A percentile compares a stretch with the other conserved stretches of the same genome.
These are phyloP conservation scores for Trichoderma sp. DNA, from an alignment of 2,329 filamentous ascomycete genomes.

Conservation along the genomic window DNA sequence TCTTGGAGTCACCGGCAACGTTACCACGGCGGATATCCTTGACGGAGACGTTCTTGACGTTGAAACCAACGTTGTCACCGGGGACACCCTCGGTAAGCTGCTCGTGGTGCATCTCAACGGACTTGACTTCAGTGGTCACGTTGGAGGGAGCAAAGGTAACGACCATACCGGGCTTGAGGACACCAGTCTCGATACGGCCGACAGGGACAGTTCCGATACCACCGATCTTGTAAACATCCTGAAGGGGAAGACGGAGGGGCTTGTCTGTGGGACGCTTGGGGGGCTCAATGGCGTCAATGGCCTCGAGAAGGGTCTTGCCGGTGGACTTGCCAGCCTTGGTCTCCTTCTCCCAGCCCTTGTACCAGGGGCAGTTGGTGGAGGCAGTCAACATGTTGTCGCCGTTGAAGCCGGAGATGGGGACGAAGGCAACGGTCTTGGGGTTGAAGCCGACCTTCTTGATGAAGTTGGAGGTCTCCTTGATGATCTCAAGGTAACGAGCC, in stretches of 20 bases:
- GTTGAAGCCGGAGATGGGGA: slow-evolving; percentile 99
- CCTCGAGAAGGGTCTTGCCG: slow-evolving; percentile 98
- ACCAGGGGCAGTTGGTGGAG: slow-evolving; percentile 97
- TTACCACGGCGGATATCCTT: slow-evolving; percentile 99
- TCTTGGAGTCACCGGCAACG: slow-evolving; percentile 99
- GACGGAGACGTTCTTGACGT: slow-evolving; percentile 99
- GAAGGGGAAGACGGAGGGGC: slow-evolving; percentile 99
- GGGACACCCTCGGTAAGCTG: slow-evolving; percentile 93
- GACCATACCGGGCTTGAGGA: slow-evolving; percentile 89
- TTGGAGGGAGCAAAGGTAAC: slow-evolving; percentile 98
- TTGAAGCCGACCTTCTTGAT: slow-evolving; percentile 99
- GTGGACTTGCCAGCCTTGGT: slow-evolving; percentile 77
- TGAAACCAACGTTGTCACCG: slow-evolving; percentile 99
- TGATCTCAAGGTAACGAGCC: slow-evolving; percentile 96
- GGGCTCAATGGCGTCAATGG: slow-evolving; percentile 93
- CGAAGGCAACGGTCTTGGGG: slow-evolving; percentile 97
- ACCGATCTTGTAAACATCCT: slow-evolving; percentile 99
- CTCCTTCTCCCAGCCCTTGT: slow-evolving; percentile 99
- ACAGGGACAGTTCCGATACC: slow-evolving; percentile 99
- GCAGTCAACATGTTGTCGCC: slow-evolving; percentile 98
- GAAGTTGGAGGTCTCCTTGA: slow-evolving; percentile 99
- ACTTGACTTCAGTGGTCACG: slow-evolving; percentile 99
- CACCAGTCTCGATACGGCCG: slow-evolving; percentile 99
- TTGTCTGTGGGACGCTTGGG: slow-evolving; percentile 95
- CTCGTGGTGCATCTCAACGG: slow-evolving; percentile 99